Conservation (phyloP, 108 stramenopile species). For the Parietichytrium sp. region DNA sequence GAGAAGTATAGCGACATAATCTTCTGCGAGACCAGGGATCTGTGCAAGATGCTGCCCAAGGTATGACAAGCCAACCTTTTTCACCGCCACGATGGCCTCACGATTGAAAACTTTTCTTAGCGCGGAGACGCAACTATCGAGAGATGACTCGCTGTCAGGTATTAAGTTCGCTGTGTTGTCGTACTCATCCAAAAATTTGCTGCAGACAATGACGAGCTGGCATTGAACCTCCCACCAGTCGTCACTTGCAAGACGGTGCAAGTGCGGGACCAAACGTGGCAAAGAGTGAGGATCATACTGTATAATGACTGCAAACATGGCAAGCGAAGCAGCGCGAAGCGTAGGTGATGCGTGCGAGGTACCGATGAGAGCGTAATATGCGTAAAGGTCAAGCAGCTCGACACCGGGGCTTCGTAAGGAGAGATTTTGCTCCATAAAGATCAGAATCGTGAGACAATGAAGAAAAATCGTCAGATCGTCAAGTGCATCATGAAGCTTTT, state of each 20-base stretch:
- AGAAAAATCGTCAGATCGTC: not conserved
- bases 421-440: conserved; percentile 36
- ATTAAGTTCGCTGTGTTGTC: no score
- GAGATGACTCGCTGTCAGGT: no score
- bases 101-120: not conserved
- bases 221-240: conserved; percentile 46
- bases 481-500: not conserved
- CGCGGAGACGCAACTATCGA: no score
- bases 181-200: not conserved
- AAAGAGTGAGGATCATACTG: not conserved
- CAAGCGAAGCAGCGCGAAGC: conserved; percentile 46
- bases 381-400: conserved; percentile 41
- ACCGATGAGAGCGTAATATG: conserved; percentile 48
- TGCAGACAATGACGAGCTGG: conserved; percentile 1
- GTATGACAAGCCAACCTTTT: conserved; percentile 16
- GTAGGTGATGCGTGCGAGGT: not conserved
- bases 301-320: conserved; percentile 40
- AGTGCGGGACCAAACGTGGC: not conserved
- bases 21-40: not conserved
- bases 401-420: conserved; percentile 11
- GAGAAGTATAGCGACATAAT: not conserved
- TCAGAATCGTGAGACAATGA: conserved; percentile 38
- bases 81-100: not conserved
- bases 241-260: not conserved
- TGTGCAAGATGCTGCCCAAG: not conserved